Evolutionary conservation across 2,329 filamentous ascomycete genomes (phyloP), one percentile per base, ranked within the genome.

Genomic region (Myriosclerotinia curreyana): DNA sequence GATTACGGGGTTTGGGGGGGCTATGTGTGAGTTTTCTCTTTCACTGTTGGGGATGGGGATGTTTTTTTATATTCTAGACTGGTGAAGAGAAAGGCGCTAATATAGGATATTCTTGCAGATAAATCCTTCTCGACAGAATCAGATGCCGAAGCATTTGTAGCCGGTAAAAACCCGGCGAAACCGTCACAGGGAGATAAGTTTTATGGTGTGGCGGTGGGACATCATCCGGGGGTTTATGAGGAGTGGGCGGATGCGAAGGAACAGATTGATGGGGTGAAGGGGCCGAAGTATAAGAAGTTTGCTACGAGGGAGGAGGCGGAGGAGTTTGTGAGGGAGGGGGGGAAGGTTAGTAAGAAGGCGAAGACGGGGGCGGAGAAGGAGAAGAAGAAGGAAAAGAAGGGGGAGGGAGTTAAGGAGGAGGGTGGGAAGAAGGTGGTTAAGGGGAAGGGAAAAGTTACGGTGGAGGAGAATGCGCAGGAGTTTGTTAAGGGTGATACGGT

Each of bases 71-170:
- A 54, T 36, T 28, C 50, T 22, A 65, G 69, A 52, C 5, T 42
- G 36, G 1, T 7, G 14, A 22, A n/a, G 22, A 15, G 15, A 9
- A 25, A 51, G 12, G 4, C 3, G 17, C 44, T 63, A 50, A 63
- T 31, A 2, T n/a, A 3, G 3, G 3, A n/a, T 40, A 28, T 46
- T 12, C 25, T 49, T 66, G 5, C 46, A 95, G 91, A 90, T 80
- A 94, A 95, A 78, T 91, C 89, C 1, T 97, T 96, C 74, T 78
- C 81, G 12, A 86, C 83, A 0, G 79, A 82, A 65, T 83, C 87
- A 67, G 92, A 96, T 66, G 94, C 94, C n/a, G 83, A 90, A 71
- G 86, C 85, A 2, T 97, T 91, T 74, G 81, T 91, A 34, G 85
- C 82, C 1, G 90, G 90, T 54, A 82, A 82, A 73, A 70, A 49